Evolutionary conservation across 192 early-diverging fungal genomes (phyloP).

Genomic region (Podila horticola): DNA sequence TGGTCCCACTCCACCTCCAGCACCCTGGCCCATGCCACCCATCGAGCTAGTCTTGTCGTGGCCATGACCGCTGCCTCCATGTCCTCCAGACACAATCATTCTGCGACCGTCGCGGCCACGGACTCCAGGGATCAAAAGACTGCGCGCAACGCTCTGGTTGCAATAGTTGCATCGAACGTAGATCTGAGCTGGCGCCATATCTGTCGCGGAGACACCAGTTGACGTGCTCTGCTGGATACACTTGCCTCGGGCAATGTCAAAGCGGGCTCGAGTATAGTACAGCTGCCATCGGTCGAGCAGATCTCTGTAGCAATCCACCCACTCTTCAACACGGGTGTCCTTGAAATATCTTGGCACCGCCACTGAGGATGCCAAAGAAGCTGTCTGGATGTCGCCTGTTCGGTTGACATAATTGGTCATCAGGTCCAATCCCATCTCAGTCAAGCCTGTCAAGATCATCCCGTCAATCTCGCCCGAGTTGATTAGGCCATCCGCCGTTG

Average conservation of each 20-base stretch:
- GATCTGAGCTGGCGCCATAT: constrained; percentile 78
- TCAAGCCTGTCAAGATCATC: constrained; percentile 85
- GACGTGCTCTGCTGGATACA: constrained; percentile 61
- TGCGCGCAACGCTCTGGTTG: constrained; percentile 72
- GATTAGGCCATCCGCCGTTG: constrained; percentile 63
- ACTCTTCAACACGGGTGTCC: constrained; percentile 70
- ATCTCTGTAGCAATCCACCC: constrained; percentile 87
- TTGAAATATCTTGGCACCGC: constrained; percentile 68
- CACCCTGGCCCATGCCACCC: constrained; percentile 27
- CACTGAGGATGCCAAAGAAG: constrained; percentile 72
- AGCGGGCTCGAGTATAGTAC: constrained; percentile 84
- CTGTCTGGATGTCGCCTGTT: constrained; percentile 94
- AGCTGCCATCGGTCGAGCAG: constrained; percentile 91
- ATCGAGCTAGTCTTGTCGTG: constrained; percentile 47
- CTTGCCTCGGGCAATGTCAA: constrained; percentile 90
- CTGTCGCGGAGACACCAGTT: constrained; percentile 51
- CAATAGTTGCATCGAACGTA: constrained; percentile 92
- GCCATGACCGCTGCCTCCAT: constrained; percentile 26
- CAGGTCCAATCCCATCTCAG: constrained; percentile 71
- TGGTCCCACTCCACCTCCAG: constrained; percentile 20
- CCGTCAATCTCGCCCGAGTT: constrained; percentile 80
- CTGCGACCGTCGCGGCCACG: constrained; percentile 60
- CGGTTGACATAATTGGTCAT: constrained; percentile 84
- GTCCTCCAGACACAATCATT: constrained; percentile 38
- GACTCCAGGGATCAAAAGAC: constrained; percentile 58